Evolutionary conservation across 2,329 filamentous ascomycete genomes (phyloP), one percentile per base, ranked within the genome.

Genomic region (Zasmidium cellare): DNA sequence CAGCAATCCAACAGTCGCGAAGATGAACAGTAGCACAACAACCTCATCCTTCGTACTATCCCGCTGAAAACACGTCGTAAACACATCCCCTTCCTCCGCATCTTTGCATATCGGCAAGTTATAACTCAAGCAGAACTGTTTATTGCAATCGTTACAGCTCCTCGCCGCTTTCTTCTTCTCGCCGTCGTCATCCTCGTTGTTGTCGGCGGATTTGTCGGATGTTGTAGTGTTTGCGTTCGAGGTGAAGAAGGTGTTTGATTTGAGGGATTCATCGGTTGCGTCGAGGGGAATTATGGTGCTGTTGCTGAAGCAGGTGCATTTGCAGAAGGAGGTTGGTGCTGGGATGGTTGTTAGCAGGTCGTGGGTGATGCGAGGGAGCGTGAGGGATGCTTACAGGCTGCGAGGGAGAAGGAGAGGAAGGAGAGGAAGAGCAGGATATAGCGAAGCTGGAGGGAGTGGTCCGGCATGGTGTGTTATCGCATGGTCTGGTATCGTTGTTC

Each of bases 291-390:
- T 87, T 52, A 89, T 87, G 55, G 85, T 87, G 74, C 82, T 85
- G 70, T 88, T 88, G 51, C 80, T 80, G 74, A 84, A 85, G 73
- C 86, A 88, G 56, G 84, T 87, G 72, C 86, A 89, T 82, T 88
- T 89, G 81, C 86, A 89, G 74, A 88, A 89, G 58, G 85, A 87
- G 16, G 84, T 84, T 22, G 80, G 79, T 46, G 79, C 80, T 81
- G 48, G 46, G 20, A 31, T 3, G 23, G 16, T 25, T 22, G 51
- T 41, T 63, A 46, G 58, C n/a, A n/a, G n/a, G n/a, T n/a, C n/a
- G 56, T 53, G 38, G 49, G 38, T 47, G 53, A 14, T 19, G 49
- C 46, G 47, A 14, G 11, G 24, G 20, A 25, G 20, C 20, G 53
- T 46, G 18, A 12, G 35, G 45, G 49, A 28, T 23, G 38, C 77